phyloP scores from a whole-genome alignment of 1,284 basidiomycete genomes.

The Rhizoctonia solani region DNA sequence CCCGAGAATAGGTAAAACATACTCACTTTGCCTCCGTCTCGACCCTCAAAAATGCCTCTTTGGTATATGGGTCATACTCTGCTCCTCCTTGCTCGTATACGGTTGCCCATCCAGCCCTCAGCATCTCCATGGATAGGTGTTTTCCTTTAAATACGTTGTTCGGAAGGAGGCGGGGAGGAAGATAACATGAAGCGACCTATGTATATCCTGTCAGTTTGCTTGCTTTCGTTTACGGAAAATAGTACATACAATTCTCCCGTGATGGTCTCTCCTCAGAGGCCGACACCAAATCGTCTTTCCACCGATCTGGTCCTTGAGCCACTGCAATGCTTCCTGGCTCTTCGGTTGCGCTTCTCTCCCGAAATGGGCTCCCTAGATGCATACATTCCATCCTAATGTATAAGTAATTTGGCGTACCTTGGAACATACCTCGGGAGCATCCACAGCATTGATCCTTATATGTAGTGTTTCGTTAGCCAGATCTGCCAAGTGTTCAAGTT shows the following conservation, averaged over 20 bases:
- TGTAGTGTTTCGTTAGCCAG: slow-evolving; percentile 78
- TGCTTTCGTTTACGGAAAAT: slow-evolving; percentile 35
- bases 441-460: slow-evolving; percentile 83
- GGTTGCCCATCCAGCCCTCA: slow-evolving; percentile 72
- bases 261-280: slow-evolving; percentile 77
- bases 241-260: slow-evolving; percentile 70
- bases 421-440: slow-evolving; percentile 80
- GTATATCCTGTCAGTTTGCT: too few species aligned
- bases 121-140: slow-evolving; percentile 74
- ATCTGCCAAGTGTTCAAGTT: slow-evolving; percentile 49
- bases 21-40: slow-evolving; percentile 81
- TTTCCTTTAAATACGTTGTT: slow-evolving; percentile 53
- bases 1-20: slow-evolving; percentile 59
- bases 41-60: slow-evolving; percentile 53
- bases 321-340: slow-evolving; percentile 68
- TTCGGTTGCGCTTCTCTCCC: slow-evolving; percentile 76
- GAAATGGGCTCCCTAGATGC: slow-evolving; percentile 69
- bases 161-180: slow-evolving; percentile 56
- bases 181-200: slow-evolving; percentile 69
- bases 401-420: background rate
- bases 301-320: slow-evolving; percentile 63
- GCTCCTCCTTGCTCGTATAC: slow-evolving; percentile 77
- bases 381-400: background rate
- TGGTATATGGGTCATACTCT: slow-evolving; percentile 54
- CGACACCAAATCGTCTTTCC: slow-evolving; percentile 70